A percentile compares a stretch with the other conserved stretches of the same genome.
Conservation (phyloP, 176 grass and related monocot genomes). For the Bothriochloa decipiens region DNA sequence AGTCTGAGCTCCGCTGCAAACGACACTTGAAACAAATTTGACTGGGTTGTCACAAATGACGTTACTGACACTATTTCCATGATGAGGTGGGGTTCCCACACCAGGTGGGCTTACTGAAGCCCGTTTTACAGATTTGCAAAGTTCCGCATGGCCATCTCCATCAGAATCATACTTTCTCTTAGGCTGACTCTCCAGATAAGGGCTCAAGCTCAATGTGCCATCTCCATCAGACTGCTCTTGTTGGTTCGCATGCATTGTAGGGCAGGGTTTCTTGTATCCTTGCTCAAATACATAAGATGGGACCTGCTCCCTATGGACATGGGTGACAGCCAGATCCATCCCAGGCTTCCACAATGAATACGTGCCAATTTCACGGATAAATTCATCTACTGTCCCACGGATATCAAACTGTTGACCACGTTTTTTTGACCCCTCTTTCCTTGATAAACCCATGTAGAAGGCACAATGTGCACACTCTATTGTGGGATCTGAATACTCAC, state of each 20-base stretch:
- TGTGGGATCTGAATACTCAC: constrained; percentile 72
- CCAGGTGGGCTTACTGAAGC: constrained; percentile 45
- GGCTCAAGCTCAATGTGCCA: constrained; percentile 6
- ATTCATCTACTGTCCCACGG: constrained; percentile 89
- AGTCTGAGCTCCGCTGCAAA: constrained; percentile 29
- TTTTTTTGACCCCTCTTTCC: constrained; percentile 75
- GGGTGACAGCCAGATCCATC: constrained; percentile 89
- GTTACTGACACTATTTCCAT: constrained; percentile 26
- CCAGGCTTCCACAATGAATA: constrained; percentile 79
- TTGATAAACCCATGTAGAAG: constrained; percentile 91
- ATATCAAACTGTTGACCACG: constrained; percentile 92
- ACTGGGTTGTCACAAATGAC: background rate
- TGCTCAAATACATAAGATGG: constrained; percentile 87
- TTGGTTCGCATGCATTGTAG: constrained; percentile 44
- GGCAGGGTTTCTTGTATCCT: constrained; percentile 66
- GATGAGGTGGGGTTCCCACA: constrained; percentile 45
- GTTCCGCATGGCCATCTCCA: constrained; percentile 36
- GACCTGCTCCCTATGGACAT: constrained; percentile 74
- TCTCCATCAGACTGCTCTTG: constrained; percentile 60
- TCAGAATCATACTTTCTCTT: constrained; percentile 55
- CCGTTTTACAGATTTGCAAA: constrained; percentile 45
- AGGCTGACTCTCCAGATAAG: constrained; percentile 28
- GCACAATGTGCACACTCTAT: constrained; percentile 80
- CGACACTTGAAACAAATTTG: constrained; percentile 15
- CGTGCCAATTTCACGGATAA: constrained; percentile 77